Evolutionary conservation across 306 rosid genomes (phyloP), one percentile per base, ranked within the genome.

Genomic region (Rosa multiflora): DNA sequence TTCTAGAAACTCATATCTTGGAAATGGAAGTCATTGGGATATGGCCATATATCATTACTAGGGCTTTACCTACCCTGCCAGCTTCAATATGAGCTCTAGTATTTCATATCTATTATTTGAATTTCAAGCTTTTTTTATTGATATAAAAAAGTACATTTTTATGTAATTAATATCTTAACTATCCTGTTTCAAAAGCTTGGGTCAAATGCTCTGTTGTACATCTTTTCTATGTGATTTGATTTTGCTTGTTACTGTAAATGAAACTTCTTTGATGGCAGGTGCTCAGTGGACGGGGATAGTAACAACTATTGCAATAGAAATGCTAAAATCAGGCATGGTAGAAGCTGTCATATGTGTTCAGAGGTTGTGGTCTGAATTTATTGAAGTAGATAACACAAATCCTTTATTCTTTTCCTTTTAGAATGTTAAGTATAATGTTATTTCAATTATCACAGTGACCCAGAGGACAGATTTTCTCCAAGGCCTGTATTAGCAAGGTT

Each of bases 281-380:
- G 97, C 99, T 85, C 99, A 94, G 42, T 92, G 99, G 99, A 94
- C 99, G 21, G 99, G 99, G 76, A 89, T 94, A 88, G 97, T 94
- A 66, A 94, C 99, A 78, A 89, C 97, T 21, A 88, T 94, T 72
- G 99, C 99, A 42, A 88, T 92, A 48, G 99, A 94, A 86, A 94
- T 94, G 99, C 93, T 94, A 26, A 92, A 91, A 82, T 89, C 97
- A 66, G 97, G 97, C 88, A 91, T 92, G 99, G 97, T 94, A 66
- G 99, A 94, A 83, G 99, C 99, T 78, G 97, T 94, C 23, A 77
- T 92, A 86, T 94, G 97, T 84, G 99, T 94, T 32, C 97, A 92
- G 82, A 92, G 97, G 99, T 94, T 85, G 73, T 77, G 78, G 8
- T 48, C 58, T 76, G 76, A 63, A 66, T 51, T 67, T 77, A 44